Evolutionary conservation across 2,329 filamentous ascomycete species (phyloP).

Genomic region (Ambrosiella cleistominuta): DNA sequence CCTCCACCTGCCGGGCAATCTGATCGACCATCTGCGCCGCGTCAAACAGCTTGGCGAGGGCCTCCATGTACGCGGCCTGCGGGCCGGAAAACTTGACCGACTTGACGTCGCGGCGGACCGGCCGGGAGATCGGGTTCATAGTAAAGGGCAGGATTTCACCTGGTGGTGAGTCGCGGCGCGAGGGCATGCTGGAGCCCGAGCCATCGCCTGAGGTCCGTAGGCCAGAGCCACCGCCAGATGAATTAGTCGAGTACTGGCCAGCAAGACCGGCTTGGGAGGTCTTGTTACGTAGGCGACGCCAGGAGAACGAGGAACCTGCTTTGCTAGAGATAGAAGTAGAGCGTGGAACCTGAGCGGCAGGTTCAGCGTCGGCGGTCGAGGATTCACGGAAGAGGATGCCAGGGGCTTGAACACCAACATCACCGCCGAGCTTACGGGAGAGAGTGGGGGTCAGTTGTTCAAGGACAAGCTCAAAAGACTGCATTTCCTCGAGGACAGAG

Average conservation of each 20-base stretch:
- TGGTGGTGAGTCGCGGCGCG: slow-evolving; percentile 26
- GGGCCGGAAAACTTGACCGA: slow-evolving; percentile 62
- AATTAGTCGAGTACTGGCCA: slow-evolving; percentile 26
- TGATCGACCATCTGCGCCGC: slow-evolving; percentile 84
- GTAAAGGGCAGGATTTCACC: slow-evolving; percentile 68
- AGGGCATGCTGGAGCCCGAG: background rate
- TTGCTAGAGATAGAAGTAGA: slow-evolving; percentile 52
- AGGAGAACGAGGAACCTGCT: slow-evolving; percentile 48
- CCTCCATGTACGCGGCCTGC: slow-evolving; percentile 78
- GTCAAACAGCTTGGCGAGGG: slow-evolving; percentile 79
- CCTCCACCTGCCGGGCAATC: slow-evolving; percentile 89
- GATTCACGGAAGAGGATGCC: slow-evolving; percentile 61
- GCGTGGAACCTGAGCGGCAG: slow-evolving; percentile 28
- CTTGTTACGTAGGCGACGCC: slow-evolving; percentile 80
- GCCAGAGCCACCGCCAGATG: slow-evolving; percentile 15
- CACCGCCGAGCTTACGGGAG: slow-evolving; percentile 72
- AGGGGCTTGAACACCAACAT: slow-evolving; percentile 69
- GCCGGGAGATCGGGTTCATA: slow-evolving; percentile 42
- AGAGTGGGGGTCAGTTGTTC: slow-evolving; percentile 68
- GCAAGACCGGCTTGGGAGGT: slow-evolving; percentile 52
- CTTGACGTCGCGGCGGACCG: slow-evolving; percentile 52
- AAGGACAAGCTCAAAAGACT: slow-evolving; percentile 65
- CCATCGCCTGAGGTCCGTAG: slow-evolving; percentile 14
- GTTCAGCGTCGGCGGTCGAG: slow-evolving; percentile 29
- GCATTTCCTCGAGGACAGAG: slow-evolving; percentile 85